Percentiles rank a stretch among this genome's conserved stretches.
These are phyloP conservation scores for Penicillium pancosmium DNA, from an alignment of 495 filamentous ascomycete species.

Conservation along the genomic window DNA sequence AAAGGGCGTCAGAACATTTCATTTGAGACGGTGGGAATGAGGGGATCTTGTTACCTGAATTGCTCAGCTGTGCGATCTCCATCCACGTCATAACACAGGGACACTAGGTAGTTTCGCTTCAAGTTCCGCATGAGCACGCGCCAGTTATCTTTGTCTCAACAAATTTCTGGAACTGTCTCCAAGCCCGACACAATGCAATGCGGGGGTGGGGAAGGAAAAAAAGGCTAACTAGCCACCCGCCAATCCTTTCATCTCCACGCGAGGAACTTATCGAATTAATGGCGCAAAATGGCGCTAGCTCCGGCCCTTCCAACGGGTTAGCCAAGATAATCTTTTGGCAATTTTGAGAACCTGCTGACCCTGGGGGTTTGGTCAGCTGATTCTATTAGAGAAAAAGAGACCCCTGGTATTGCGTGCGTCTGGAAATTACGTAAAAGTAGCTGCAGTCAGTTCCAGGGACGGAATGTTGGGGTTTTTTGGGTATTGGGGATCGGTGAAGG, in stretches of 20 bases:
- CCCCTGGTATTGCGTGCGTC: neutral
- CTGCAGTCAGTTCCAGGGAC: neutral
- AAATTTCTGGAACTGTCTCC: too few species aligned
- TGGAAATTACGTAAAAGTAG: constrained; percentile 2
- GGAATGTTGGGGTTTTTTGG: neutral
- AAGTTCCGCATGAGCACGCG: too few species aligned
- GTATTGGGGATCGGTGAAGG: neutral
- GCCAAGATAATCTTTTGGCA: neutral
- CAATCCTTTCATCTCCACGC: neutral
- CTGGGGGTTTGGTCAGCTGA: neutral
- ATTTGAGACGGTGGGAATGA: too few species aligned
- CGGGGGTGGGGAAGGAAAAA: neutral
- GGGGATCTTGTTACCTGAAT: too few species aligned
- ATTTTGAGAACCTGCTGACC: constrained; percentile 1
- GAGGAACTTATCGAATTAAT: neutral
- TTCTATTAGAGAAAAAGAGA: neutral
- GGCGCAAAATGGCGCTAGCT: neutral
- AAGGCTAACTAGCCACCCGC: neutral
- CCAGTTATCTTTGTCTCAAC: too few species aligned
- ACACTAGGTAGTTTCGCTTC: too few species aligned
- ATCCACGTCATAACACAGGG: too few species aligned
- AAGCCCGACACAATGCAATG: neutral
- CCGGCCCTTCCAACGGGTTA: neutral
- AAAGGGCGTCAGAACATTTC: too few species aligned
- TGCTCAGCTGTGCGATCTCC: too few species aligned